These are phyloP conservation scores for Trichomonas vaginalis DNA, from an alignment of 208 protist species.

Conservation along the genomic window DNA sequence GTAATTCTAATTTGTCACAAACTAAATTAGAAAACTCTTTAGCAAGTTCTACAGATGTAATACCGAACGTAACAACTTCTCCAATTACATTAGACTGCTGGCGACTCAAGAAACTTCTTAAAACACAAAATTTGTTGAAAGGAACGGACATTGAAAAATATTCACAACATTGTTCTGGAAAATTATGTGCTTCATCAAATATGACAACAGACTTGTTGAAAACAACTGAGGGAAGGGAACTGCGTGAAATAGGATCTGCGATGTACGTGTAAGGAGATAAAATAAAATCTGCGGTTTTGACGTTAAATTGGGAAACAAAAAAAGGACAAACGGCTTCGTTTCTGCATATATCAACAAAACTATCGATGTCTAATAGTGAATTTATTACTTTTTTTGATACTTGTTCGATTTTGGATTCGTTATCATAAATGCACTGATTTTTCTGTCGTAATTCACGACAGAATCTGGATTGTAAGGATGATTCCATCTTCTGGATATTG, in stretches of 20 bases:
- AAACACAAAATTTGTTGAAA: not conserved
- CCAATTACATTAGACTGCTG: not conserved
- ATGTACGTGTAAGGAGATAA: not conserved
- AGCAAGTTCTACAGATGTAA: not conserved
- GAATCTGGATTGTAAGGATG: not conserved
- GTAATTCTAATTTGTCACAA: not conserved
- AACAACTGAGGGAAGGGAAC: not conserved
- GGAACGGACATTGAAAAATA: not conserved
- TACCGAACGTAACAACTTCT: not conserved
- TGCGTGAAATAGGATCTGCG: not conserved
- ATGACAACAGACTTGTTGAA: not conserved
- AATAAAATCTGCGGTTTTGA: not conserved
- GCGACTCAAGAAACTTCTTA: not conserved
- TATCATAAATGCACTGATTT: not conserved
- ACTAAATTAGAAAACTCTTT: not conserved
- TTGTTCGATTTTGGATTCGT: not conserved
- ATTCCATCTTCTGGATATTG: not conserved
- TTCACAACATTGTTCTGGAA: conserved; percentile 12
- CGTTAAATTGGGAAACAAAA: not conserved
- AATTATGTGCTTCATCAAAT: conserved; percentile 17
- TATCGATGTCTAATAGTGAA: not conserved
- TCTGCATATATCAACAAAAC: not conserved
- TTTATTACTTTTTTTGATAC: not conserved
- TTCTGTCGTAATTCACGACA: not conserved
- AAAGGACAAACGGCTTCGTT: not conserved